These are phyloP conservation scores for Xylaria curta DNA, from an alignment of 495 filamentous ascomycete genomes.

Conservation along the genomic window DNA sequence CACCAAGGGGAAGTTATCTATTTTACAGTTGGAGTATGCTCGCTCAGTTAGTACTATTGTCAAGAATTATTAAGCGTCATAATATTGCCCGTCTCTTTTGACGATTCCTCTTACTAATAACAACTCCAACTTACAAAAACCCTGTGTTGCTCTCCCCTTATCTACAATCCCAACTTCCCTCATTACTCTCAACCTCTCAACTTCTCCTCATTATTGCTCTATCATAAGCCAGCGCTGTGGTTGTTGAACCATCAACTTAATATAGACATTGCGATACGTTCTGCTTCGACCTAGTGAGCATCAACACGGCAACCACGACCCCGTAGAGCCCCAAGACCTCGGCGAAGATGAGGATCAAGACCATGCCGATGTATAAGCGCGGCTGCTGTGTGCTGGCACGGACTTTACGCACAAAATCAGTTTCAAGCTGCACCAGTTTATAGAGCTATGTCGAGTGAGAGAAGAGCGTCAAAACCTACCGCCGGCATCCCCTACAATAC, in stretches of 20 bases:
- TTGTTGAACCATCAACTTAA: conserved; percentile 16
- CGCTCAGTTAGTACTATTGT: background rate
- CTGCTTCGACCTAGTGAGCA: conserved; percentile 46
- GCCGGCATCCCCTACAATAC: conserved; percentile 87
- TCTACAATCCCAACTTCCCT: background rate
- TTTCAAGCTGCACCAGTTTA: background rate
- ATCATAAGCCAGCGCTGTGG: background rate
- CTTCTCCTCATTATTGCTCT: background rate
- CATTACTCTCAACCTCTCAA: background rate
- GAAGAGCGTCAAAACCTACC: conserved; percentile 39
- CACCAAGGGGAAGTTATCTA: background rate
- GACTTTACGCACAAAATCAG: conserved; percentile 47
- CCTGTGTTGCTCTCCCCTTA: background rate
- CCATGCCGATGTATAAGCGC: conserved; percentile 85
- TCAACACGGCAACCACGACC: conserved; percentile 50
- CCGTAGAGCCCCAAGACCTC: conserved; percentile 58
- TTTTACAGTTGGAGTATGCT: background rate
- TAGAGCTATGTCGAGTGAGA: too few relatives aligned
- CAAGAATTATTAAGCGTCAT: background rate
- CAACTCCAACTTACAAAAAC: background rate
- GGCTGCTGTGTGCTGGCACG: conserved; percentile 87
- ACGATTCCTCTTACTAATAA: background rate
- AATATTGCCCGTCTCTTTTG: background rate
- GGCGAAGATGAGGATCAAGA: conserved; percentile 20
- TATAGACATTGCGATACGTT: conserved; percentile 45